Conservation (phyloP, 2,329 filamentous ascomycete genomes). For the Huntiella bhutanensis region DNA sequence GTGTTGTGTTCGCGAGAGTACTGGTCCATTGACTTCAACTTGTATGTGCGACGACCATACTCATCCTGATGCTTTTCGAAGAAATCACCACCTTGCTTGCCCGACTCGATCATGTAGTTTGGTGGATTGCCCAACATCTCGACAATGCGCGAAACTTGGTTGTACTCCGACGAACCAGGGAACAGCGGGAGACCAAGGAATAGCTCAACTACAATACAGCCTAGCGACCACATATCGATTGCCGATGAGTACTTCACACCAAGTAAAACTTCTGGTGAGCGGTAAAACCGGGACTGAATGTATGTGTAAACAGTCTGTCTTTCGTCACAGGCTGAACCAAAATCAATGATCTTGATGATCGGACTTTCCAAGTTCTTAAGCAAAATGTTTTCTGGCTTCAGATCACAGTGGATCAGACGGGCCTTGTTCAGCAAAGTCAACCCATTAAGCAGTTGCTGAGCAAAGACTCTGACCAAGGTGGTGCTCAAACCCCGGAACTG, state of each 20-base stretch:
- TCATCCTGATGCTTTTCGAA: conserved; percentile 81
- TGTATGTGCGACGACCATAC: conserved; percentile 75
- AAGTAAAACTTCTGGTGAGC: conserved; percentile 88
- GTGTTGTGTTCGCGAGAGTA: conserved; percentile 89
- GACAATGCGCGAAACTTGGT: conserved; percentile 89
- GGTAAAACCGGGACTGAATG: conserved; percentile 95
- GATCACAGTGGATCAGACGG: conserved; percentile 87
- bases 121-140: conserved; percentile 95
- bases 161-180: conserved; percentile 95
- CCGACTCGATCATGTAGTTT: conserved; percentile 98
- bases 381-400: conserved; percentile 95
- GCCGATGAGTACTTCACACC: conserved; percentile 93
- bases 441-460: conserved; percentile 86
- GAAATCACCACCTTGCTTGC: conserved; percentile 92
- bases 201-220: conserved; percentile 93
- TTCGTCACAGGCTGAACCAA: conserved; percentile 94
- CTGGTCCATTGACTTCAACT: conserved; percentile 93
- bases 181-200: conserved; percentile 85
- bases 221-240: conserved; percentile 99
- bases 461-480: conserved; percentile 89
- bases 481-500: conserved; percentile 96
- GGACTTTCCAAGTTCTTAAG: conserved; percentile 96
- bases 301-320: conserved; percentile 98
- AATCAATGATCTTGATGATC: conserved; percentile 99
- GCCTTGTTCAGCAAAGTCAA: conserved; percentile 88